Base-by-base conservation (phyloP, 495 filamentous ascomycete species). In the Aspergillus indologenus region DNA sequence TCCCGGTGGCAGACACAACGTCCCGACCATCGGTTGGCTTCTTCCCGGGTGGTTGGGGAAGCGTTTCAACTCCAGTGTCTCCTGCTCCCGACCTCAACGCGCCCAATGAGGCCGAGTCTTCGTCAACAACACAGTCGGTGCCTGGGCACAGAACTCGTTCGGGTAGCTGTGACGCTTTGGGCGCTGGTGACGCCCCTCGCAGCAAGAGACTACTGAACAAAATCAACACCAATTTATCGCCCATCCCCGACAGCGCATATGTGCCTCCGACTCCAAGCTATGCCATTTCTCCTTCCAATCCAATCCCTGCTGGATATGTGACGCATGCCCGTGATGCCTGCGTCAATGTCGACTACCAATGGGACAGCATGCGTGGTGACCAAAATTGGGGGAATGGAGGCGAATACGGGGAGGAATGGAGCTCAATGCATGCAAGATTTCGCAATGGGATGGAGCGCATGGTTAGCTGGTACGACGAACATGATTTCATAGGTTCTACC, bases 321-420 rank as follows among this genome's bases (percentile, higher is more conserved):
- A 81, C 89, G 1, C 94, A 98, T 72, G 92, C 95, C n/a, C 85
- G 91, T 47, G 89, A 97, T 63, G 88, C 89, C 5, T 96, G 92
- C 65, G 82, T 89, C 5, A 84, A 87, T 44, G 81, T 96, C 17
- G 95, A 98, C 71, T 93, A 89, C 65, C 88, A 91, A 66, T 99
- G 94, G 94, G 92, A 99, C 62, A 96, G 91, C 60, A 93, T 90
- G 78, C 82, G 87, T 45, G 77, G 79, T 1, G 84, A 88, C 0
- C 79, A 86, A 22, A 76, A 85, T 24, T 96, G 93, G 87, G 94
- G 92, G 15, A 82, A 89, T 61, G 94, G 94, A 0, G 95, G 92
- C 12, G 83, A 88, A 21, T 89, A 90, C 59, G 91, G 89, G 0
- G 94, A 99, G 67, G 94, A 98, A 73, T 99, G 94, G 94, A 87